Conservation (phyloP, 306 rosid genomes). For the Castanea crenata region DNA sequence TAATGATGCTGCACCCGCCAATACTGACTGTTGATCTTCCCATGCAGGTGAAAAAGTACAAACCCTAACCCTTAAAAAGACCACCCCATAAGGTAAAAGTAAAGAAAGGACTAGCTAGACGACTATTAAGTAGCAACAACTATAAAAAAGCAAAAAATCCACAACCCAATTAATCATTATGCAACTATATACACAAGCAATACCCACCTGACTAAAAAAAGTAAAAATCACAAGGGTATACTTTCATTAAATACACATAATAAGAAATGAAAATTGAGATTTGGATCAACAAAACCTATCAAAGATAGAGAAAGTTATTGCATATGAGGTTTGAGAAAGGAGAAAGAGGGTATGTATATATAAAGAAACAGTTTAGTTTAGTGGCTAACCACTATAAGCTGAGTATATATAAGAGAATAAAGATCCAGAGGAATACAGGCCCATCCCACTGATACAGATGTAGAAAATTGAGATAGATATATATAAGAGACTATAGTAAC, state of each 20-base stretch:
- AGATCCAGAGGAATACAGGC: neutral
- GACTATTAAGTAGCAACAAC: neutral
- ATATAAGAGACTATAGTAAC: neutral
- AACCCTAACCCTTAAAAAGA: slow-evolving; percentile 38
- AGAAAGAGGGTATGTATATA: neutral
- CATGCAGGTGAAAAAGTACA: slow-evolving; percentile 10
- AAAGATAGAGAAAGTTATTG: neutral
- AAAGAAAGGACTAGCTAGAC: neutral
- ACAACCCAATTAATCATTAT: neutral
- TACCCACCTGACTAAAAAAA: neutral
- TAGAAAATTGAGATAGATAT: neutral
- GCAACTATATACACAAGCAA: neutral
- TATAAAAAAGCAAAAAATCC: neutral
- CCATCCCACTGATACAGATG: neutral
- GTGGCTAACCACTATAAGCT: neutral
- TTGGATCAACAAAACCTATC: neutral
- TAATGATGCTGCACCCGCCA: slow-evolving; percentile 53
- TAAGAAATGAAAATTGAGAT: neutral
- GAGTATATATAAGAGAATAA: neutral
- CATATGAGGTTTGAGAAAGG: no score
- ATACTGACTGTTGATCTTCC: slow-evolving; percentile 28
- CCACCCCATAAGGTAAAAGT: slow-evolving; percentile 4
- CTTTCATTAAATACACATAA: no score
- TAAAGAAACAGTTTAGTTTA: no score
- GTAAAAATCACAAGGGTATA: neutral